Base-by-base conservation (phyloP, 78 protist species). In the slime mould (Dictyostelium discoideum) region DNA sequence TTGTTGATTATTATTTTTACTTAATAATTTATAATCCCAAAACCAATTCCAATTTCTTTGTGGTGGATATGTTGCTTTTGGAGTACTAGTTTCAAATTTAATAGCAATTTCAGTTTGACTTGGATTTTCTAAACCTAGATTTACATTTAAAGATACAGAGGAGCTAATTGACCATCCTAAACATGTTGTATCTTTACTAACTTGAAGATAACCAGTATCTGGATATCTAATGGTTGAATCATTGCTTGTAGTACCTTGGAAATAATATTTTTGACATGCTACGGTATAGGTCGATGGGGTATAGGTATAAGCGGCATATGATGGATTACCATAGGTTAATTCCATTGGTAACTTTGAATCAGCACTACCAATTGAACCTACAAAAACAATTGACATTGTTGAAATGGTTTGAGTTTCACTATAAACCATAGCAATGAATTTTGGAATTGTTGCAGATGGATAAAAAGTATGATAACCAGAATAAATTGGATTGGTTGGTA, bases 171-270 rank as follows among this genome's bases (percentile, higher is more conserved):
- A 37, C 81, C 81, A 74, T 0, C 42, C 37, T 6, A 3, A 3
- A 6, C 81, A 74, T 4, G 26, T 74, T 29, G 81, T 37, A 74
- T 74, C 81, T 37, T 74, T 74, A 74, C 40, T 37, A 11, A 74
- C 48, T 46, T 85, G 50, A 1, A 88, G 50, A 1, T 79, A 88
- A 32, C 94, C 94, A 44, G 69, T 78, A 65, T 65, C 80, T 44
- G 94, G 94, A 46, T 88, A 88, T 16, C 79, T 16, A 50, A 65
- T 44, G 6, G 32, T 80, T 2, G 14, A 9, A n/a, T 74, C 82
- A 57, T 24, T 73, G 2, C 32, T 54, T 8, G 20, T 22, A 9
- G 1, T 84, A 20, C 72, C 72, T 44, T 11, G 32, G 48, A 88
- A 88, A 32, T 63, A 22, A 42, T 88, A 88, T 60, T 84, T 16